Evolutionary conservation across 2,329 filamentous ascomycete genomes (phyloP).

Genomic region (Colletotrichum tropicale): DNA sequence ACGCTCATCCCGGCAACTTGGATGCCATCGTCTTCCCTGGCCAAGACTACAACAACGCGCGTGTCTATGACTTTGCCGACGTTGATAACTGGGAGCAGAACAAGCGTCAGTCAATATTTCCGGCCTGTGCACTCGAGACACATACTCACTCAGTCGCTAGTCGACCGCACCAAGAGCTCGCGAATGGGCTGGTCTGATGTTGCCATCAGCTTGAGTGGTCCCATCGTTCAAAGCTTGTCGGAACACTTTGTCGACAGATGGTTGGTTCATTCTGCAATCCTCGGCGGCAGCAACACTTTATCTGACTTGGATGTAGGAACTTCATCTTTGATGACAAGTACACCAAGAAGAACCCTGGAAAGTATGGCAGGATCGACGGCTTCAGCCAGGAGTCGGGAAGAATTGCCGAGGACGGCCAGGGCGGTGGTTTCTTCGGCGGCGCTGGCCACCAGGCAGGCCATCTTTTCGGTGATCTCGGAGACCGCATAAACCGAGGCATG

Average conservation of each 20-base stretch:
- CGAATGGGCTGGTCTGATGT: constrained; percentile 96
- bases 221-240: constrained; percentile 75
- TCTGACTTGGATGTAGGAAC: constrained; percentile 56
- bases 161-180: constrained; percentile 78
- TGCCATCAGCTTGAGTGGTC: constrained; percentile 75
- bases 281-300: background rate
- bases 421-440: constrained; percentile 21
- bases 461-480: constrained; percentile 47
- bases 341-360: constrained; percentile 50
- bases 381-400: constrained; percentile 16
- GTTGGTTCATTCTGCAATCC: constrained; percentile 39
- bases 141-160: constrained; percentile 30
- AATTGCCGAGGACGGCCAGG: constrained; percentile 11
- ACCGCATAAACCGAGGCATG: constrained; percentile 46
- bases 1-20: constrained; percentile 80
- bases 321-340: constrained; percentile 90
- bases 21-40: constrained; percentile 82
- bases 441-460: constrained; percentile 28
- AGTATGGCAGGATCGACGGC: constrained; percentile 44
- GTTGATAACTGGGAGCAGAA: constrained; percentile 83
- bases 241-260: constrained; percentile 85
- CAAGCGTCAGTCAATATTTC: constrained; percentile 55
- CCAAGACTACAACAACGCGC: constrained; percentile 92
- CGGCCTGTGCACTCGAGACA: background rate
- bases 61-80: constrained; percentile 80